Base-by-base conservation (phyloP, 371 early-diverging fungal genomes). In the Rhizomucor miehei region DNA sequence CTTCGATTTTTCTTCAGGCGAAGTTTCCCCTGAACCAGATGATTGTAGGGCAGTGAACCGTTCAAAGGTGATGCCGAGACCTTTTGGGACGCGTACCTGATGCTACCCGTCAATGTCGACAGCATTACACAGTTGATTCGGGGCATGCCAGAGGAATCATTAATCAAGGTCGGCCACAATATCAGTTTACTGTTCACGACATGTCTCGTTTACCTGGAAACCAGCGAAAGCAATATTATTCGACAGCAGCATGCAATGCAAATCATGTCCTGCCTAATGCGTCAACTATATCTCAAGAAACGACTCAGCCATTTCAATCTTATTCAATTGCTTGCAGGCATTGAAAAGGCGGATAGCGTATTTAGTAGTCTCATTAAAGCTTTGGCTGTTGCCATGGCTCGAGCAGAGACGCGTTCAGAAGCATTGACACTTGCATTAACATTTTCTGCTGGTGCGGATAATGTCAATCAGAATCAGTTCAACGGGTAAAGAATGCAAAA, bases 391-490 rank as follows among this genome's bases (percentile, higher is more conserved):
- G 39, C 66, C 25, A 37, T 79, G 48, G 55, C 40, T 49, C 51
- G 59, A 16, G 16, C 25, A 29, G 11, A 13, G 12, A 58, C 51
- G 14, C 48, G 63, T 17, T 51, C 69, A 13, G 21, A 38, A 1
- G 75, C 76, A 1, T 52, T 82, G 23, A 52, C 60, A 41, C 60
- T 82, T 14, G 71, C 79, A 1, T 54, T 79, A 6, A 69, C 68
- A 13, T 47, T 82, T n/a, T 66, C 66, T 9, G 69, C 75, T 25
- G 82, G 82, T n/a, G 79, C 77, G 39, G 77, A 82, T 36, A 80
- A 82, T 55, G 75, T 82, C 17, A 82, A 80, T 56, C 77, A 82
- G 56, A 82, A 80, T 57, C 77, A 69, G 35, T 46, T 82, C 57
- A 82, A 82, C 54, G 74, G 77, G 58, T 76, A 48, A 21, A n/a